A percentile compares a stretch with the other conserved stretches of the same genome.
phyloP scores from a whole-genome alignment of 306 rosid genomes.

The Gastrolobium villosum region DNA sequence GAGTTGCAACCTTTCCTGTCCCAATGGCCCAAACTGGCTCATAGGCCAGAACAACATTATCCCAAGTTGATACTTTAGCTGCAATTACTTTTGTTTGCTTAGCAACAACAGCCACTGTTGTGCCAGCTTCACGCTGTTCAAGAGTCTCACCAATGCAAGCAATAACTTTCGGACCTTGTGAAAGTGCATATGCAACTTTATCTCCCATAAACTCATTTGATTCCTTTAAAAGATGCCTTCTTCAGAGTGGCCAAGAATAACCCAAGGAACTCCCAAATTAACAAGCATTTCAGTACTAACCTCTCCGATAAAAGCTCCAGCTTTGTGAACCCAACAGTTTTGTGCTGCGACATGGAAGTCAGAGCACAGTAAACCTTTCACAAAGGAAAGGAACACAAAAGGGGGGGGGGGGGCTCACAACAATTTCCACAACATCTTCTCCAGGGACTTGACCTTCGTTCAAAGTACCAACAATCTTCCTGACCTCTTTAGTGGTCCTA shows the following conservation, averaged over 20 bases:
- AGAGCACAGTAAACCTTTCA: slow-evolving; percentile 65
- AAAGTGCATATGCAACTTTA: slow-evolving; percentile 89
- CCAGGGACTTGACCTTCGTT: slow-evolving; percentile 84
- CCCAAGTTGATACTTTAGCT: slow-evolving; percentile 68
- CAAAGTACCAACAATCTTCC: slow-evolving; percentile 73
- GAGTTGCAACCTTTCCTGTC: slow-evolving; percentile 90
- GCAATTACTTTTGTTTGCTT: slow-evolving; percentile 92
- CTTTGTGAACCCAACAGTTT: slow-evolving; percentile 86
- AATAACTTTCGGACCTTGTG: slow-evolving; percentile 84
- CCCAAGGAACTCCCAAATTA: slow-evolving; percentile 81
- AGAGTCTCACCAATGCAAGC: slow-evolving; percentile 95
- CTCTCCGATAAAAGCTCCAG: slow-evolving; percentile 92
- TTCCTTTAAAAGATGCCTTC: slow-evolving; percentile 76
- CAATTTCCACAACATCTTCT: slow-evolving; percentile 89
- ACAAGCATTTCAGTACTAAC: slow-evolving; percentile 90
- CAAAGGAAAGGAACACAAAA: slow-evolving; percentile 71
- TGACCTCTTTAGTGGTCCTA: slow-evolving; percentile 88
- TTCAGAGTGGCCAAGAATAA: slow-evolving; percentile 86
- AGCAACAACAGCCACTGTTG: slow-evolving; percentile 70
- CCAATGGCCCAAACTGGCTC: slow-evolving; percentile 98
- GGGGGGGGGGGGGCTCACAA: slow-evolving; percentile 94
- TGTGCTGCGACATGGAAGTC: slow-evolving; percentile 91
- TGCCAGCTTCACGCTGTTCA: slow-evolving; percentile 84
- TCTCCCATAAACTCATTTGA: slow-evolving; percentile 86
- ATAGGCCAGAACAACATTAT: slow-evolving; percentile 79